Evolutionary conservation across 1,284 basidiomycete genomes (phyloP), one percentile per base, ranked within the genome.

Genomic region (Sporisorium exsertum): DNA sequence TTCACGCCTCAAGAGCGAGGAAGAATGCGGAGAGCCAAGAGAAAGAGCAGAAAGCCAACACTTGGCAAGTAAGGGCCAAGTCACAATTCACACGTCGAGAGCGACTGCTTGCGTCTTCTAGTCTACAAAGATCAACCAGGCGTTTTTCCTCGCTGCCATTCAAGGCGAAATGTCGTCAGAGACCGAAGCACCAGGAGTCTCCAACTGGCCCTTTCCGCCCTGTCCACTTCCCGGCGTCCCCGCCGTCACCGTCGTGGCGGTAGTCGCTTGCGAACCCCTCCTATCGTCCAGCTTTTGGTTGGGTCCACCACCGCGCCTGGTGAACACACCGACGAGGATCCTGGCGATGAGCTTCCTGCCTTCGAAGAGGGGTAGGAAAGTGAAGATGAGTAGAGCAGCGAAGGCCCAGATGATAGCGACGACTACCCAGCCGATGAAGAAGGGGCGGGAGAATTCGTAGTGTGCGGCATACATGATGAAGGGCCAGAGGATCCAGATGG

Each of bases 401-500:
- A 79, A 77, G 15, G 68, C 79, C 82, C 83, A 85, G 24, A 82
- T 78, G 54, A 82, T 58, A 1, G 68, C 63, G 16, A 85, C 82
- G 16, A 80, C 67, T 10, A 82, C 64, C 82, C 83, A 84, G 18
- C 83, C 83, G 4, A 57, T 50, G 32, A 85, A 84, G 60, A 85
- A 85, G 2, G 52, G 51, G 22, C 53, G 59, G 20, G 64, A 61
- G 50, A 85, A 85, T 52, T 72, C 71, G 66, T 83, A 79, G 59
- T 81, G 77, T 37, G 77, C 74, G 7, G 74, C 78, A 59, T 83
- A 85, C 71, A 85, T 80, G 27, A 73, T 72, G 35, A 84, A 80
- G 0, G 84, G 84, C 81, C 81, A 83, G 6, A 85, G 63, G 18
- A 85, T 50, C 77, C 82, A 80, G n/a, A 84, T 50, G 1, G 66